A percentile compares a stretch with the other conserved stretches of the same genome.
These are phyloP conservation scores for Penicillium aurantiogriseum DNA, from an alignment of 2,329 filamentous ascomycete species.

Conservation along the genomic window DNA sequence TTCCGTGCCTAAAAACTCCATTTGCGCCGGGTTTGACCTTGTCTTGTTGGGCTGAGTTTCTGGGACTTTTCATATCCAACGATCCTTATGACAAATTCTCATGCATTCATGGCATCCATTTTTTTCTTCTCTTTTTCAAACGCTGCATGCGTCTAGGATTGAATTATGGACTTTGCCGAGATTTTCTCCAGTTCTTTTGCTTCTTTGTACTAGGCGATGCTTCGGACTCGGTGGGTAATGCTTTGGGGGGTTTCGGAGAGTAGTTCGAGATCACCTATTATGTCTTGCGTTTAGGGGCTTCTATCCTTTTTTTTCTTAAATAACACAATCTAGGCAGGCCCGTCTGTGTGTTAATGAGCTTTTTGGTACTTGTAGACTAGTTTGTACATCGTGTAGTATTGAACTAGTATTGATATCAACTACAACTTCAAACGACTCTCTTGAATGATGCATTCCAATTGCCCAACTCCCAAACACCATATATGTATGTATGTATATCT, in stretches of 20 bases:
- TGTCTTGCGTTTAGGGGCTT: not conserved
- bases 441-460: slow-evolving; percentile 4
- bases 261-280: slow-evolving; percentile 3
- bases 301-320: slow-evolving; percentile 19
- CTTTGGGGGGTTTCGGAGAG: not conserved
- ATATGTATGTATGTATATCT: slow-evolving; percentile 10
- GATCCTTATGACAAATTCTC: slow-evolving; percentile 40
- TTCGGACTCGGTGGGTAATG: slow-evolving; percentile 1
- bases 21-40: slow-evolving; percentile 5
- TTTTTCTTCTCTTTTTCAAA: slow-evolving; percentile 15
- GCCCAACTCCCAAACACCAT: slow-evolving; percentile 5
- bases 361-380: not conserved
- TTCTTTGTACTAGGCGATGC: not conserved
- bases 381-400: not conserved
- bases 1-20: slow-evolving; percentile 3
- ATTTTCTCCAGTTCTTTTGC: not conserved
- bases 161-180: slow-evolving; percentile 1
- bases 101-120: slow-evolving; percentile 41
- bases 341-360: slow-evolving; percentile 9
- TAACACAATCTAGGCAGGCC: slow-evolving; percentile 29
- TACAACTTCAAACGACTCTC: not conserved
- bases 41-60: slow-evolving; percentile 24
- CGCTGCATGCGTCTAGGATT: slow-evolving; percentile 1
- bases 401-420: not conserved
- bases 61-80: slow-evolving; percentile 37